A percentile compares a stretch with the other conserved stretches of the same genome.
Evolutionary conservation across 306 rosid genomes (phyloP).

Genomic region (Senna tora): DNA sequence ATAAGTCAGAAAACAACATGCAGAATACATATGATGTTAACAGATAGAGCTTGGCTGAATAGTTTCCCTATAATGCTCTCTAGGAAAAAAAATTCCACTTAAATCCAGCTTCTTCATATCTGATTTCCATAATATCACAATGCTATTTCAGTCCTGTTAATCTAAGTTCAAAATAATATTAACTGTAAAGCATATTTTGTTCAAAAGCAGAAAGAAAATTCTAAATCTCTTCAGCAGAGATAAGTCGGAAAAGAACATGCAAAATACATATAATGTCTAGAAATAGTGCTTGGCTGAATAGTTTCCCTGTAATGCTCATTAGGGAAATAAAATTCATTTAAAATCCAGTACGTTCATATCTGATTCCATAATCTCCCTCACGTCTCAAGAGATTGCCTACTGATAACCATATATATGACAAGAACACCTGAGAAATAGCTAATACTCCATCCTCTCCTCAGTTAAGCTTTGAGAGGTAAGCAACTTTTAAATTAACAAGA

Average conservation of each 20-base stretch:
- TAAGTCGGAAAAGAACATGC: slow-evolving; percentile 2
- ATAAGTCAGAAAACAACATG: slow-evolving; percentile 1
- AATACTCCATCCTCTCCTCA: no score
- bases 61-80: not conserved
- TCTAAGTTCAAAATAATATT: not conserved
- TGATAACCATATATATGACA: not conserved
- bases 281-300: not conserved
- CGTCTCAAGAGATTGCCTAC: no score
- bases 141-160: not conserved
- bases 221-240: not conserved
- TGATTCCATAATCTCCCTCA: no score
- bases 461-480: not conserved
- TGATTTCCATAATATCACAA: not conserved
- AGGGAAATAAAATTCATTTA: not conserved
- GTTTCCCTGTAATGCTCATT: not conserved
- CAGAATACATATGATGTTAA: not conserved
- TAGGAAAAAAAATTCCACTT: not conserved
- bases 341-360: no score
- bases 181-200: not conserved
- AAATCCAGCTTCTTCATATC: no score
- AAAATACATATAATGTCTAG: not conserved
- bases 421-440: not conserved
- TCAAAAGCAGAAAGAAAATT: not conserved
- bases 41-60: not conserved
- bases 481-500: not conserved